Evolutionary conservation across 2,329 filamentous ascomycete genomes (phyloP).

Genomic region (Alternaria burnsii): DNA sequence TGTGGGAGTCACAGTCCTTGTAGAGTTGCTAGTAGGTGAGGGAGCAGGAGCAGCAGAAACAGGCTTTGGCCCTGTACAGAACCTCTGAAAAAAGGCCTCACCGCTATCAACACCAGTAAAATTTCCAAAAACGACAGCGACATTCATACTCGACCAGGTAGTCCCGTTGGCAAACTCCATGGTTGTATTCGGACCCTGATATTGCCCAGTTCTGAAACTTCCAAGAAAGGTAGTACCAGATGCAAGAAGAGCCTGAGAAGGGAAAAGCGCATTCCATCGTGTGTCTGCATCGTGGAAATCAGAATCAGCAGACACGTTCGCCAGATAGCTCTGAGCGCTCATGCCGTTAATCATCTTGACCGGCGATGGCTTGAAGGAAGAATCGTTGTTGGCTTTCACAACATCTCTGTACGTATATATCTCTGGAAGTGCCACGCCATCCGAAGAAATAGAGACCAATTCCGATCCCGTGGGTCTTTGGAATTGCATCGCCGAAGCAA

Average conservation of each 20-base stretch:
- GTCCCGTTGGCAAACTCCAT: slow-evolving; percentile 51
- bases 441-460: slow-evolving; percentile 47
- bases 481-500: slow-evolving; percentile 50
- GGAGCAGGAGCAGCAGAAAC: slow-evolving; percentile 20
- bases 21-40: slow-evolving; percentile 22
- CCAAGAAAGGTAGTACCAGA: slow-evolving; percentile 39
- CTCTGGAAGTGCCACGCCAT: slow-evolving; percentile 48
- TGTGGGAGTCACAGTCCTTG: slow-evolving; percentile 21
- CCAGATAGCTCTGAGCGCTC: slow-evolving; percentile 44
- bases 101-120: slow-evolving; percentile 52
- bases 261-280: slow-evolving; percentile 53
- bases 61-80: slow-evolving; percentile 43
- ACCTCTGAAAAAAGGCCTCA: slow-evolving; percentile 52
- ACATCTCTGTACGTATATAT: slow-evolving; percentile 48
- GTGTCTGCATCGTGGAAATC: slow-evolving; percentile 53
- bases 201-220: slow-evolving; percentile 41
- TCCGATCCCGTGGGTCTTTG: slow-evolving; percentile 42
- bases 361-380: slow-evolving; percentile 46
- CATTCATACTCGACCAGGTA: slow-evolving; percentile 37
- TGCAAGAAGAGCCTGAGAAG: slow-evolving; percentile 44
- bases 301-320: slow-evolving; percentile 40
- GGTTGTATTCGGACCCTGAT: slow-evolving; percentile 46
- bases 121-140: slow-evolving; percentile 42
- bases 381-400: slow-evolving; percentile 32
- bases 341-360: slow-evolving; percentile 51